phyloP scores from a whole-genome alignment of 331 rosid genomes.

The Arachis monticola region DNA sequence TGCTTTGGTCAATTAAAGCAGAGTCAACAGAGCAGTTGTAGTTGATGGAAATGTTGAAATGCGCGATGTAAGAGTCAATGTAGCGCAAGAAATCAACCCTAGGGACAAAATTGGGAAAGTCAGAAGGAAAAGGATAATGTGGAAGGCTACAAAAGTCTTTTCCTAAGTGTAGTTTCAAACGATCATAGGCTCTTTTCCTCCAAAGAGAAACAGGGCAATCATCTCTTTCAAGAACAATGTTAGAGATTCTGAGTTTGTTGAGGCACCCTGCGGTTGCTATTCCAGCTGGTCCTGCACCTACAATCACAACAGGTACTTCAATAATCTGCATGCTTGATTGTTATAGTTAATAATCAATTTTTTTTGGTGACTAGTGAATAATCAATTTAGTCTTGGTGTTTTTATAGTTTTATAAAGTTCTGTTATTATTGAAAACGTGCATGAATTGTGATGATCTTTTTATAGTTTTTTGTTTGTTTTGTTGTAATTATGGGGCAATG shows the following conservation, averaged over 20 bases:
- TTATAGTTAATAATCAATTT: background rate
- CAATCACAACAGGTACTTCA: conserved; percentile 53
- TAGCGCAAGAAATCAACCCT: conserved; percentile 49
- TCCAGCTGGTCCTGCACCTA: conserved; percentile 77
- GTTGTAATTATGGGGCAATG: no score
- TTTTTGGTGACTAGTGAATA: no score
- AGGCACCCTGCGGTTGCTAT: conserved; percentile 68
- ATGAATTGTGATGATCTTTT: no score
- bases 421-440: no score
- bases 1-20: conserved; percentile 27
- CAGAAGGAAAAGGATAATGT: conserved; percentile 43
- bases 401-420: no score
- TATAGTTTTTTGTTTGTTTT: no score
- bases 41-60: background rate
- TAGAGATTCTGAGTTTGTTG: conserved; percentile 45
- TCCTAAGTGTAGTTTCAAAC: conserved; percentile 66
- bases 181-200: conserved; percentile 66
- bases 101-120: conserved; percentile 50
- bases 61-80: conserved; percentile 48
- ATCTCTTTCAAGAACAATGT: conserved; percentile 62
- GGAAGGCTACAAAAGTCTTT: conserved; percentile 65
- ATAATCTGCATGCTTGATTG: conserved; percentile 38
- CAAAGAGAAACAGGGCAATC: conserved; percentile 63
- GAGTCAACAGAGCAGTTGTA: conserved; percentile 42
- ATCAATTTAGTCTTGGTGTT: no score